A percentile compares a stretch with the other conserved stretches of the same genome.
Evolutionary conservation across 352 stramenopile species (phyloP).

Genomic region (Pythium myriotylum): DNA sequence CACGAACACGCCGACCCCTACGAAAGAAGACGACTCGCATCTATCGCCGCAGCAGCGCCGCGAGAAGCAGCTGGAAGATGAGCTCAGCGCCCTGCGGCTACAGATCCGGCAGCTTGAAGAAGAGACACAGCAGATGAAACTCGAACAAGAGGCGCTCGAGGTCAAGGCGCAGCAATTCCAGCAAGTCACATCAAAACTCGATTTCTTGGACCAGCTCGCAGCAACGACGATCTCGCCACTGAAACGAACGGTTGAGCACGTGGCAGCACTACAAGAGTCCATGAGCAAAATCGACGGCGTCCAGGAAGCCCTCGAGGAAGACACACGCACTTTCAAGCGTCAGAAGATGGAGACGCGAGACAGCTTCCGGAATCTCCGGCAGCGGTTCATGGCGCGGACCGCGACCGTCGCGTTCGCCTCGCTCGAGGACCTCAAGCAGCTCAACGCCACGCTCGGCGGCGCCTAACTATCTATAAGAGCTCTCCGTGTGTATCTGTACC

Average conservation of each 20-base stretch:
- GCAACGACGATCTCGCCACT: conserved; percentile 43
- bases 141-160: conserved; percentile 55
- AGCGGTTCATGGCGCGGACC: conserved; percentile 54
- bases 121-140: conserved; percentile 39
- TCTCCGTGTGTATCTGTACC: neutral
- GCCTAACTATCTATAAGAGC: conserved; percentile 14
- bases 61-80: conserved; percentile 38
- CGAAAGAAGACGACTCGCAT: conserved; percentile 25
- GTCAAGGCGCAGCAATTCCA: conserved; percentile 43
- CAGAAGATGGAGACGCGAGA: conserved; percentile 53
- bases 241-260: conserved; percentile 49
- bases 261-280: conserved; percentile 42
- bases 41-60: conserved; percentile 48
- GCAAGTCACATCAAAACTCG: conserved; percentile 33
- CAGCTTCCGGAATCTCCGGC: conserved; percentile 50
- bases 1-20: neutral
- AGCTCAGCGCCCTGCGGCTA: conserved; percentile 42
- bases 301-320: conserved; percentile 44
- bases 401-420: conserved; percentile 49
- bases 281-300: conserved; percentile 55
- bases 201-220: conserved; percentile 52
- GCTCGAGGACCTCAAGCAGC: conserved; percentile 58
- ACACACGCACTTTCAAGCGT: conserved; percentile 53
- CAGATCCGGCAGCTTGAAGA: conserved; percentile 33
- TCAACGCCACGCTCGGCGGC: conserved; percentile 25